Conservation (phyloP, 345 rosid species). For the Aurinia saxatilis region DNA sequence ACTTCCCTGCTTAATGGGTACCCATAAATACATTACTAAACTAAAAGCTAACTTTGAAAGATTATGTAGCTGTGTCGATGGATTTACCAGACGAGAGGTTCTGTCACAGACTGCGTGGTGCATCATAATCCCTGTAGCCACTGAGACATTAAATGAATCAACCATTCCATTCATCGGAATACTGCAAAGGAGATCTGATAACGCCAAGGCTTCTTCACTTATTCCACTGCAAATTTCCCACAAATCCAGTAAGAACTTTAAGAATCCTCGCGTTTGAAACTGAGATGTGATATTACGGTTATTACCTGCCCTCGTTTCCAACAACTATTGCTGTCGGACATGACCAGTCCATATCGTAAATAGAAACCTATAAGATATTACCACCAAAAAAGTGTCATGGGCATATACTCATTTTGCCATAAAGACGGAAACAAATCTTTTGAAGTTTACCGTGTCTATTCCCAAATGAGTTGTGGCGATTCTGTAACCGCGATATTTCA, state of each 20-base stretch:
- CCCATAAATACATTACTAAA: background rate
- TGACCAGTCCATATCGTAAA: constrained; percentile 96
- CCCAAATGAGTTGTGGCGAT: constrained; percentile 88
- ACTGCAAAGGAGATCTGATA: constrained; percentile 80
- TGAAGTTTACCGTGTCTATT: constrained; percentile 55
- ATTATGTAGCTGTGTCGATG: background rate
- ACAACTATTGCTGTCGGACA: constrained; percentile 89
- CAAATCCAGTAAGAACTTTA: background rate
- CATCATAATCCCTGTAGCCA: constrained; percentile 92
- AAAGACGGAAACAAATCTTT: background rate
- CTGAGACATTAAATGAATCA: constrained; percentile 94
- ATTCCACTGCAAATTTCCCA: constrained; percentile 52
- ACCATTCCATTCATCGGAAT: constrained; percentile 99
- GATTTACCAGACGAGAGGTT: constrained; percentile 61
- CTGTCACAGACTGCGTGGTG: constrained; percentile 88
- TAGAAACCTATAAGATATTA: constrained; percentile 72
- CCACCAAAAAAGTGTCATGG: background rate
- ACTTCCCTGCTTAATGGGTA: constrained; percentile 51
- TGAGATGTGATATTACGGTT: background rate
- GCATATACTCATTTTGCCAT: background rate
- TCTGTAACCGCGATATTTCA: constrained; percentile 77
- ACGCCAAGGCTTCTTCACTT: constrained; percentile 67
- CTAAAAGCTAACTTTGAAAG: background rate
- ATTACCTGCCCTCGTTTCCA: constrained; percentile 80
- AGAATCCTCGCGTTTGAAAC: background rate